Percentiles rank a stretch among this genome's conserved stretches.
These are phyloP conservation scores for Clarireedia hainanense DNA, from an alignment of 2,329 filamentous ascomycete genomes.

Conservation along the genomic window DNA sequence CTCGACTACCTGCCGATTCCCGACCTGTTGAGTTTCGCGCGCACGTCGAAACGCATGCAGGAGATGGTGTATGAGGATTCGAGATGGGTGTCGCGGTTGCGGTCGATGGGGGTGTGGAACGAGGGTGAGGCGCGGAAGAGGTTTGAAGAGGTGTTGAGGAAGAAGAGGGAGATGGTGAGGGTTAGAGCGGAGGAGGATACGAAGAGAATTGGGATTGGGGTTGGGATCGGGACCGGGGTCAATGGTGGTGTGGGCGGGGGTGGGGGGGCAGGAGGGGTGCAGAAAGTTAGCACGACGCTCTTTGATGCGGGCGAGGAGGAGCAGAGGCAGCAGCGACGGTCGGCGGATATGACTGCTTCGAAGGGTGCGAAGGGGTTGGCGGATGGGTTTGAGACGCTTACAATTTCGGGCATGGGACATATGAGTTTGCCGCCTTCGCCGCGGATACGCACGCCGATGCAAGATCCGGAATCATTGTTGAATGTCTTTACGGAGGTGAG, in stretches of 20 bases:
- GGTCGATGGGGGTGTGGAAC: slow-evolving; percentile 86
- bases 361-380: slow-evolving; percentile 34
- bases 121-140: slow-evolving; percentile 75
- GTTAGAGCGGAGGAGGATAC: slow-evolving; percentile 30
- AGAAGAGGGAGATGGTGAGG: slow-evolving; percentile 50
- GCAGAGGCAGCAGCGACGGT: slow-evolving; percentile 43
- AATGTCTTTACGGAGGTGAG: slow-evolving; percentile 61
- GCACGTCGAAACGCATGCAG: slow-evolving; percentile 75
- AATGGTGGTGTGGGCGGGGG: slow-evolving; percentile 12
- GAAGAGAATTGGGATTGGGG: slow-evolving; percentile 27
- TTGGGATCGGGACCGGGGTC: slow-evolving; percentile 6
- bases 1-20: slow-evolving; percentile 81
- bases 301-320: slow-evolving; percentile 69
- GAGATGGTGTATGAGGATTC: slow-evolving; percentile 99
- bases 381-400: slow-evolving; percentile 77
- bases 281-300: slow-evolving; percentile 48
- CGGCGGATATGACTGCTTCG: slow-evolving; percentile 21
- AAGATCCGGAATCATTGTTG: slow-evolving; percentile 58
- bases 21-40: slow-evolving; percentile 79
- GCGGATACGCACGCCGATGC: slow-evolving; percentile 31
- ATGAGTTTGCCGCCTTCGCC: slow-evolving; percentile 28
- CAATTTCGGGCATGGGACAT: slow-evolving; percentile 36
- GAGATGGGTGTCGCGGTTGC: slow-evolving; percentile 81
- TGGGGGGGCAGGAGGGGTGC: slow-evolving; percentile 10
- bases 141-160: slow-evolving; percentile 63